Evolutionary conservation across 2,329 filamentous ascomycete genomes (phyloP).

Genomic region (Spiromastix sp.): DNA sequence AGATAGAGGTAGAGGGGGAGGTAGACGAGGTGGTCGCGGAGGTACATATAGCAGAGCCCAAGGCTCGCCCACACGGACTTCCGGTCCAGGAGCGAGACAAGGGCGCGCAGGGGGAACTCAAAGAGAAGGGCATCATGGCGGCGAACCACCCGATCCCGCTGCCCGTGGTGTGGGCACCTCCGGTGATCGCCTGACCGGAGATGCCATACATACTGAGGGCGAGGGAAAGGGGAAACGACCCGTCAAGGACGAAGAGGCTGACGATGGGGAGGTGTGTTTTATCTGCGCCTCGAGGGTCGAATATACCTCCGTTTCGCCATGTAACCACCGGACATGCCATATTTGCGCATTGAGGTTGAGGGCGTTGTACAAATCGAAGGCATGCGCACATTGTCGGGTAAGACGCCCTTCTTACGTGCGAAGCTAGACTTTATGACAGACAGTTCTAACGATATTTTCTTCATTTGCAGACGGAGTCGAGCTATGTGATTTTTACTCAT

Average conservation of each 20-base stretch:
- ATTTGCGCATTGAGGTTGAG: slow-evolving; percentile 87
- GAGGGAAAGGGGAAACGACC: slow-evolving; percentile 16
- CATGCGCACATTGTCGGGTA: slow-evolving; percentile 91
- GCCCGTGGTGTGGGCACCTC: slow-evolving; percentile 29
- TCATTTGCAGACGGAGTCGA: slow-evolving; percentile 31
- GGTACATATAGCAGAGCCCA: slow-evolving; percentile 6
- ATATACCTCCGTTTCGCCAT: slow-evolving; percentile 81
- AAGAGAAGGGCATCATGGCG: slow-evolving; percentile 28
- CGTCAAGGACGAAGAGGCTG: slow-evolving; percentile 40
- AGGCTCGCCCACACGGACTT: slow-evolving; percentile 6
- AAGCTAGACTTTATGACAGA: too few relatives aligned
- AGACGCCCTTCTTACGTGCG: slow-evolving; percentile 33
- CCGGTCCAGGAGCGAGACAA: slow-evolving; percentile 7
- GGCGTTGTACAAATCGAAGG: slow-evolving; percentile 90
- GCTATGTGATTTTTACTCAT: slow-evolving; percentile 85
- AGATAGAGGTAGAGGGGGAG: slow-evolving; percentile 14
- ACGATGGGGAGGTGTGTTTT: slow-evolving; percentile 80
- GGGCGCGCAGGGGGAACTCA: slow-evolving; percentile 13
- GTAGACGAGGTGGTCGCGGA: slow-evolving; percentile 7
- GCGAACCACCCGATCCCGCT: slow-evolving; percentile 28
- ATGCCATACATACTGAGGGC: slow-evolving; percentile 29
- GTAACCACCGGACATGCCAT: slow-evolving; percentile 94
- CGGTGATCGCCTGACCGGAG: slow-evolving; percentile 39
- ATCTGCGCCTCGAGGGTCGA: slow-evolving; percentile 89
- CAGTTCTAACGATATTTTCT: too few relatives aligned